Conservation (phyloP, 768 basidiomycete species). For the Gymnopilus junonius region DNA sequence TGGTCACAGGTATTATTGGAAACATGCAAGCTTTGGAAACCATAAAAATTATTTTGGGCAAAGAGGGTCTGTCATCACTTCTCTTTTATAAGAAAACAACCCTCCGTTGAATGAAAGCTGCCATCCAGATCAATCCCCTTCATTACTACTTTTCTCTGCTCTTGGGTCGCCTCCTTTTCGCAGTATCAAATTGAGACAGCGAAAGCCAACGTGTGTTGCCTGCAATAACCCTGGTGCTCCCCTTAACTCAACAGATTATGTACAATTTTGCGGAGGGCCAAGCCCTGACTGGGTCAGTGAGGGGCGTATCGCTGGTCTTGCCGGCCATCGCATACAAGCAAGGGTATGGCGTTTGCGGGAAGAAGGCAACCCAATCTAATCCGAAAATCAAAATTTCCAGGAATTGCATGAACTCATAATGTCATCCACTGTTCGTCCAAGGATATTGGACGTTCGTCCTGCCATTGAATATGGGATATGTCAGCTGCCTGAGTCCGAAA, state of each 20-base stretch:
- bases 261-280: slow-evolving; percentile 83
- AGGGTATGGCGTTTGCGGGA: slow-evolving; percentile 35
- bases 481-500: slow-evolving; percentile 70
- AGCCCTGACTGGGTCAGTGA: slow-evolving; percentile 65
- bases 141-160: slow-evolving; percentile 77
- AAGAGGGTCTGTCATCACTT: slow-evolving; percentile 55
- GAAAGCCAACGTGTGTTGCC: slow-evolving; percentile 71
- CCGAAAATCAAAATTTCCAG: slow-evolving; percentile 35
- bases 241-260: slow-evolving; percentile 59
- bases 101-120: neutral
- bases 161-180: slow-evolving; percentile 75
- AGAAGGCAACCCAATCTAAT: neutral
- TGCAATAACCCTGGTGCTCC: slow-evolving; percentile 53
- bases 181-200: slow-evolving; percentile 77
- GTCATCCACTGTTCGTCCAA: slow-evolving; percentile 28
- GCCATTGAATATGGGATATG: slow-evolving; percentile 87
- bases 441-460: slow-evolving; percentile 81
- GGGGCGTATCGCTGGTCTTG: slow-evolving; percentile 49
- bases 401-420: slow-evolving; percentile 46
- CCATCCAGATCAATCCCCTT: slow-evolving; percentile 57
- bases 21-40: slow-evolving; percentile 89
- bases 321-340: slow-evolving; percentile 46
- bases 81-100: neutral
- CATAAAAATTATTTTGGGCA: slow-evolving; percentile 74
- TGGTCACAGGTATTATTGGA: slow-evolving; percentile 89